Base-by-base conservation (phyloP, 2,329 filamentous ascomycete species). In the Talaromyces islandicus region DNA sequence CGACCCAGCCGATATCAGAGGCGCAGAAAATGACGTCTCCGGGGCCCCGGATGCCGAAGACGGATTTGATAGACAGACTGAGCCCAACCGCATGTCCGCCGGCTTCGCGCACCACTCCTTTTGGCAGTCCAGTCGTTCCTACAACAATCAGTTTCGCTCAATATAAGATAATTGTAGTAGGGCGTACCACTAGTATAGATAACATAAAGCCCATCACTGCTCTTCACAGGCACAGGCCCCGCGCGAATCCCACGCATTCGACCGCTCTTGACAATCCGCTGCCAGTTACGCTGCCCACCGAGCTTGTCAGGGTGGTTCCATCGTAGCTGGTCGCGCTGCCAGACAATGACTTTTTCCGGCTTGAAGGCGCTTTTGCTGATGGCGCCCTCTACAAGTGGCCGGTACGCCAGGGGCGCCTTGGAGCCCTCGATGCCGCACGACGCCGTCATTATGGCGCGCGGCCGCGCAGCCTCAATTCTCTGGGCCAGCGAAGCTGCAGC, bases 1-100 rank as follows among this genome's bases (percentile, higher is more conserved):
- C 90, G 0, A 92, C 91, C 93, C 92, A 97, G 32, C 92, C 93
- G 60, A 97, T 93, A 69, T 97, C 92, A 14, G 88, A 91, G 1
- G 89, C 88, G 6, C 87, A 89, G 71, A 91, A 88, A 73, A 89
- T 85, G 62, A 95, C 90, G 71, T 96, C 91, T 0, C 91, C 90
- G 0, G 91, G 90, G 0, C 91, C 91, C 62, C 88, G 86, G 57
- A 97, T 86, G 52, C 88, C 87, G 69, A 96, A 96, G 4, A 95
- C 77, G 66, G 93, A 92, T 69, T 86, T 86, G 65, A 96, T 91
- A 11, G 89, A 91, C 32, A 96, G 80, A 65, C 92, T 86, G 30
- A 97, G 77, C 0, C 91, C 91, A 0, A 96, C 92, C 0, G 91
- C 91, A 73, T 96, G 91, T 1, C 92, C 92, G 3, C 89, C 92